Conservation (phyloP, 2,329 filamentous ascomycete species). For the Anthostomella pinea region DNA sequence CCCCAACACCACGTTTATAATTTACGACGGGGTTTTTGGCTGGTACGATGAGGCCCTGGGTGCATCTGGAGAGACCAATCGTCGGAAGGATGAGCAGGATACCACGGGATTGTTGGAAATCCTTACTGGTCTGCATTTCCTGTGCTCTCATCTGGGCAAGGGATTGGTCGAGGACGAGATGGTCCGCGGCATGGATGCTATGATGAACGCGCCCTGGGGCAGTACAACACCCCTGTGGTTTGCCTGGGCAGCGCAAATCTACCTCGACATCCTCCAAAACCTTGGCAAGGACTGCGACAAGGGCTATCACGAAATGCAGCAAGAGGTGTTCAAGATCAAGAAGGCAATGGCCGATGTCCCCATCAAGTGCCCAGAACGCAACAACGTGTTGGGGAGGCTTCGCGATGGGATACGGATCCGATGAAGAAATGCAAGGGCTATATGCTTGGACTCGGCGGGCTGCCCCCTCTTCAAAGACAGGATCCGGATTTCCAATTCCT, state of each 20-base stretch:
- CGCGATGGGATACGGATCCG: no score
- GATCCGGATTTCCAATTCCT: no score
- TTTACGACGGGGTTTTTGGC: neutral
- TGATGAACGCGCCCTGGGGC: neutral
- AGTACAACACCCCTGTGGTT: constrained; percentile 1
- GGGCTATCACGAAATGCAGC: no score
- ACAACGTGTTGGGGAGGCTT: no score
- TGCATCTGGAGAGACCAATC: neutral
- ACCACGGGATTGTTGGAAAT: neutral
- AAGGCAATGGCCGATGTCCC: no score
- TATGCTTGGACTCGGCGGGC: no score
- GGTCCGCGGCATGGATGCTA: neutral
- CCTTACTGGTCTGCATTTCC: neutral
- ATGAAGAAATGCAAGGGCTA: no score
- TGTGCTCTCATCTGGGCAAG: neutral
- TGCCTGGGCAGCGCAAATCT: neutral
- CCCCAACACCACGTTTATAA: neutral
- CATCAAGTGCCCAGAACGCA: no score
- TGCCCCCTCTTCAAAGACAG: no score
- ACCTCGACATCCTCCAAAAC: neutral
- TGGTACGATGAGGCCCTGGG: neutral
- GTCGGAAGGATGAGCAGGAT: neutral
- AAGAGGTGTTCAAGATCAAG: no score
- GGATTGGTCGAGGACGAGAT: neutral
- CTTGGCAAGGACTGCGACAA: no score